These are phyloP conservation scores for Phytophthora idaei DNA, from an alignment of 352 stramenopile genomes.

Conservation along the genomic window DNA sequence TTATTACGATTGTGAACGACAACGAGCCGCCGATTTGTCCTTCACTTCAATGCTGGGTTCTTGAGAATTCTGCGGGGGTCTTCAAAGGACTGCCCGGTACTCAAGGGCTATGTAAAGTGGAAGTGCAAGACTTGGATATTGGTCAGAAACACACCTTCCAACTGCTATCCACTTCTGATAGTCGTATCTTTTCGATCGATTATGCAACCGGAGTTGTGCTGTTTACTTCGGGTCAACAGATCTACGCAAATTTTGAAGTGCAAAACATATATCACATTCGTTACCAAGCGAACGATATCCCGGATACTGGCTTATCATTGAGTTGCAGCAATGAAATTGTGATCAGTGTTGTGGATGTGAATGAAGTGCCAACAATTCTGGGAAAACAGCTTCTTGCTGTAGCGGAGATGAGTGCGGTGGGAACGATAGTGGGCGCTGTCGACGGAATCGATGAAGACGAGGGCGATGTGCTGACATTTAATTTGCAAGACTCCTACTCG, in stretches of 20 bases:
- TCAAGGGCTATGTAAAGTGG: constrained; percentile 42
- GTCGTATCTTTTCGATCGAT: constrained; percentile 30
- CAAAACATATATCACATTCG: constrained; percentile 44
- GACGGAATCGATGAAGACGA: constrained; percentile 24
- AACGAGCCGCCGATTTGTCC: constrained; percentile 58
- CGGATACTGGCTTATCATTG: constrained; percentile 37
- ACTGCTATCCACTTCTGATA: constrained; percentile 36
- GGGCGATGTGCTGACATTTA: constrained; percentile 22
- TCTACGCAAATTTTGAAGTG: constrained; percentile 52
- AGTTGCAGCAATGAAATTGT: constrained; percentile 48
- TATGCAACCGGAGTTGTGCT: constrained; percentile 40
- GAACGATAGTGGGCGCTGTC: constrained; percentile 23
- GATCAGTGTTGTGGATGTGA: constrained; percentile 54
- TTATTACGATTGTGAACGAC: constrained; percentile 47
- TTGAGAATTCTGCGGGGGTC: constrained; percentile 51
- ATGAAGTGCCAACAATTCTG: constrained; percentile 48
- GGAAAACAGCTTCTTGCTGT: constrained; percentile 19
- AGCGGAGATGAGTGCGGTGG: constrained; percentile 33
- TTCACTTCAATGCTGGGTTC: constrained; percentile 55
- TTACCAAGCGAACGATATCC: constrained; percentile 59
- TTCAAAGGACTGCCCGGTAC: constrained; percentile 40
- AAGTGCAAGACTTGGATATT: constrained; percentile 45
- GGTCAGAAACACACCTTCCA: constrained; percentile 56
- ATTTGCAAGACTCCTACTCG: constrained; percentile 2
- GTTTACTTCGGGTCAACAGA: constrained; percentile 25